Conservation (phyloP, 179 eudicot species). For the Sideroxylon spinosum region DNA sequence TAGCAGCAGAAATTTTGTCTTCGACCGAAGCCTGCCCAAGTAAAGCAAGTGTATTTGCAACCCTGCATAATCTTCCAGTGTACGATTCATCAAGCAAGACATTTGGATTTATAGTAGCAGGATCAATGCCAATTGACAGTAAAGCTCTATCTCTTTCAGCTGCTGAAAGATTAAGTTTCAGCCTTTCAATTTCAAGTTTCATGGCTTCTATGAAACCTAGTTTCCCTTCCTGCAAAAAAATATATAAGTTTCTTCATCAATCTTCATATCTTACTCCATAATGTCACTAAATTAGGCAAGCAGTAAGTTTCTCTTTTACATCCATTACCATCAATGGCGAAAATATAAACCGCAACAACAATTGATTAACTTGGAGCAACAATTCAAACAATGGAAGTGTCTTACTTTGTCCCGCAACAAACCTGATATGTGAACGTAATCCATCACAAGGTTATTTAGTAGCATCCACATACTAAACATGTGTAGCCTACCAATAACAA, state of each 20-base stretch:
- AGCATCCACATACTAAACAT: neutral
- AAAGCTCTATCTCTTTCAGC: conserved; percentile 91
- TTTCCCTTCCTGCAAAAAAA: conserved; percentile 46
- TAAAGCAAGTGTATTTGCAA: conserved; percentile 65
- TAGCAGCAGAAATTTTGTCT: conserved; percentile 65
- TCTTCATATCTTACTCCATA: neutral
- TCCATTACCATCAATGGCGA: neutral
- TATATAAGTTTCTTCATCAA: neutral
- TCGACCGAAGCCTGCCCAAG: conserved; percentile 79
- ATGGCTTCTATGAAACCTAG: conserved; percentile 75
- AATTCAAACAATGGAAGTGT: neutral
- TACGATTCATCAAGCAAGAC: conserved; percentile 68
- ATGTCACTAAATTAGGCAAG: neutral
- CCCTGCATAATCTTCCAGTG: conserved; percentile 58
- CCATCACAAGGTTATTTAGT: neutral
- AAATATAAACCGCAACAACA: neutral
- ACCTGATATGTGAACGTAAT: neutral
- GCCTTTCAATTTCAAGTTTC: conserved; percentile 88
- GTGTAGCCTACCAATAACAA: neutral
- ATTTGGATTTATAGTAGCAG: conserved; percentile 89
- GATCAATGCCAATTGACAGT: conserved; percentile 76
- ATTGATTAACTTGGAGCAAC: neutral
- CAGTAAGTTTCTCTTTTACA: neutral
- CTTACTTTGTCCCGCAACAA: neutral
- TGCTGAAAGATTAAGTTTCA: conserved; percentile 72